Percentiles rank a stretch among this genome's conserved stretches.
phyloP scores from a whole-genome alignment of 345 rosid species.

The Eucalyptus viminalis region DNA sequence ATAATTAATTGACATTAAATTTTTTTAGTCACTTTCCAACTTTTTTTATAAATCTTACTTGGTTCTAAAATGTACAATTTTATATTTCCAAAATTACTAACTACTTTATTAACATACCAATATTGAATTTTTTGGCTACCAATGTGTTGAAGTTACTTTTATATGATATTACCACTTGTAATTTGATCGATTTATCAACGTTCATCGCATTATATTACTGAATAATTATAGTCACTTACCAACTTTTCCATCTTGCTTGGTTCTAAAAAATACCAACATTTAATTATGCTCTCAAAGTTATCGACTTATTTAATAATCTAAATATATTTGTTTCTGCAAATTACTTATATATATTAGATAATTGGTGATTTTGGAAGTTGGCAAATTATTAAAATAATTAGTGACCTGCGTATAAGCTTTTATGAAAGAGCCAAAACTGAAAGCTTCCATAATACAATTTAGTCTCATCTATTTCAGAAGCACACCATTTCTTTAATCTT shows the following conservation, averaged over 20 bases:
- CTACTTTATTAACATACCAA: neutral
- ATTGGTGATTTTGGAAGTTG: neutral
- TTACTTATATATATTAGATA: neutral
- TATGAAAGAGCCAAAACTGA: neutral
- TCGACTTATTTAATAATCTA: neutral
- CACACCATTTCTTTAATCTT: neutral
- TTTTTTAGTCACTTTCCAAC: neutral
- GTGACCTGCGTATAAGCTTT: neutral
- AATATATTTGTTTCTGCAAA: rapidly evolving
- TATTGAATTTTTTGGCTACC: neutral
- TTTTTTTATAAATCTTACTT: no score
- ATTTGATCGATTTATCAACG: neutral
- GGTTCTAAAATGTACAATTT: neutral
- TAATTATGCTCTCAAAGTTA: neutral
- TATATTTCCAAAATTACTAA: neutral
- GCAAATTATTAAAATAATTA: neutral
- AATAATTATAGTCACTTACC: no score
- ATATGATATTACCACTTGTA: neutral
- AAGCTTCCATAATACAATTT: neutral
- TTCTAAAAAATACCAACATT: neutral
- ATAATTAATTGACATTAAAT: no score
- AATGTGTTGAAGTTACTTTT: neutral
- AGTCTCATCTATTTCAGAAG: neutral
- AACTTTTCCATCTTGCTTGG: neutral
- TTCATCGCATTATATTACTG: neutral